Conservation (phyloP, 176 grass and related monocot genomes). For the Zizania latifolia region DNA sequence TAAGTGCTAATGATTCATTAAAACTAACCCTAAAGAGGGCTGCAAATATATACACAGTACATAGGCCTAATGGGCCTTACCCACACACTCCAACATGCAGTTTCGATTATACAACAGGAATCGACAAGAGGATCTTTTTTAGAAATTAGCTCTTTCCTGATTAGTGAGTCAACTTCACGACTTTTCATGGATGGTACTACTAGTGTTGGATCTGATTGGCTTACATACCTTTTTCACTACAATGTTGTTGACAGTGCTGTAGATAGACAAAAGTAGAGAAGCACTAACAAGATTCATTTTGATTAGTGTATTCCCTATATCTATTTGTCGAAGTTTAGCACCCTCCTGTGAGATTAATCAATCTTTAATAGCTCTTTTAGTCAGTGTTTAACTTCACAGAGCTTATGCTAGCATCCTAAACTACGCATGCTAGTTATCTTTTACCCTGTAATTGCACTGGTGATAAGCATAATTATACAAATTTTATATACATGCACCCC, state of each 20-base stretch:
- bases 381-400: background rate
- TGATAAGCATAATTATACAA: background rate
- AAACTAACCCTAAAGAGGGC: too few species aligned
- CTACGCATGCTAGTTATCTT: background rate
- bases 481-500: background rate
- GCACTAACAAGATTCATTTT: background rate
- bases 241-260: background rate
- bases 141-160: too few species aligned
- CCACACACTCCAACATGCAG: too few species aligned
- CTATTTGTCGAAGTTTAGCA: background rate
- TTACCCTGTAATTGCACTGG: background rate
- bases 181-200: background rate
- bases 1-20: too few species aligned
- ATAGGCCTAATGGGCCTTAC: too few species aligned
- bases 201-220: background rate
- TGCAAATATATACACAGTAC: too few species aligned
- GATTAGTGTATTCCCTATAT: background rate
- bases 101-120: background rate
- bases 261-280: background rate
- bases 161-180: background rate
- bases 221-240: background rate
- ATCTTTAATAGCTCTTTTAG: background rate
- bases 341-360: background rate
- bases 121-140: too few species aligned
- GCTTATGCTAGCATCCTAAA: background rate